Evolutionary conservation across 1,139 yeast genomes (phyloP).

Genomic region (Suhomyces bribrorum): DNA sequence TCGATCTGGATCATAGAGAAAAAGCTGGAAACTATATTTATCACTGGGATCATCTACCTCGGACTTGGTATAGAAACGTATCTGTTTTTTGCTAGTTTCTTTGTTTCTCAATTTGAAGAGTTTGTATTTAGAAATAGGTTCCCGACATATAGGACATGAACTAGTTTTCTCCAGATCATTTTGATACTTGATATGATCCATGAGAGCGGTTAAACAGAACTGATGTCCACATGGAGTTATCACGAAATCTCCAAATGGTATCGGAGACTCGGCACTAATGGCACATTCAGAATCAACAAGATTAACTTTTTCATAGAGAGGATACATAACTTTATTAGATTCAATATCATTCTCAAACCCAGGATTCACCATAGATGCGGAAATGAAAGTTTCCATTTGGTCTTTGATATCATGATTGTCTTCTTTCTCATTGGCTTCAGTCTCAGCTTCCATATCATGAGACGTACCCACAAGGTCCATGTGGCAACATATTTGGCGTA

Average conservation of each 20-base stretch:
- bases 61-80: slow-evolving; percentile 32
- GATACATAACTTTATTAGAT: slow-evolving; percentile 31
- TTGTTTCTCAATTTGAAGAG: slow-evolving; percentile 40
- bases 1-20: slow-evolving; percentile 50
- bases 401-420: slow-evolving; percentile 13
- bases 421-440: slow-evolving; percentile 18
- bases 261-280: slow-evolving; percentile 72
- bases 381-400: slow-evolving; percentile 17
- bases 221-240: slow-evolving; percentile 82
- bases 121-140: slow-evolving; percentile 41
- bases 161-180: slow-evolving; percentile 29
- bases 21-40: slow-evolving; percentile 34
- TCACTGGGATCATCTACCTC: slow-evolving; percentile 22
- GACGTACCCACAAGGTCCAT: slow-evolving; percentile 57
- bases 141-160: slow-evolving; percentile 67
- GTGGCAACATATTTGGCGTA: slow-evolving; percentile 90
- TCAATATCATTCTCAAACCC: slow-evolving; percentile 39
- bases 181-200: slow-evolving; percentile 64
- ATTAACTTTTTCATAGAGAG: slow-evolving; percentile 23
- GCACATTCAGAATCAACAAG: slow-evolving; percentile 74
- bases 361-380: slow-evolving; percentile 14
- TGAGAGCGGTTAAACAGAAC: slow-evolving; percentile 73
- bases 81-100: slow-evolving; percentile 33
- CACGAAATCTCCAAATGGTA: slow-evolving; percentile 55
- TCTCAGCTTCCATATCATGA: slow-evolving; percentile 38